Conservation (phyloP, 1,139 yeast genomes). For the Sugiyamaella neomexicana region DNA sequence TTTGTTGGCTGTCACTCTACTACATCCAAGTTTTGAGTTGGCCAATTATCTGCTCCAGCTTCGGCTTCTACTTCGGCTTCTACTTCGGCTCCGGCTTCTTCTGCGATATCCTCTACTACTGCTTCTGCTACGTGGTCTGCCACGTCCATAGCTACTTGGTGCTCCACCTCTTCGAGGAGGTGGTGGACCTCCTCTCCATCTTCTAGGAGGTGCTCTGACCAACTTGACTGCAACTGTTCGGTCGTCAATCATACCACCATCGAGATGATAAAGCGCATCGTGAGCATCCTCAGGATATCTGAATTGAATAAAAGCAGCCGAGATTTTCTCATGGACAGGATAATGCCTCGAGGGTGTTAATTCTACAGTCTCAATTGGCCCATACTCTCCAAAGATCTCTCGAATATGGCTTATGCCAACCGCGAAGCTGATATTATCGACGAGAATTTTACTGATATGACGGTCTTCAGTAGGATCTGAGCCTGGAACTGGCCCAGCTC, state of each 20-base stretch:
- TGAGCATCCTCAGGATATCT: conserved; percentile 30
- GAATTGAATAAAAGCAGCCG: conserved; percentile 28
- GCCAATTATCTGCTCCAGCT: conserved; percentile 6
- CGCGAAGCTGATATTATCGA: conserved; percentile 28
- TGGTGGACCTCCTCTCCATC: conserved; percentile 12
- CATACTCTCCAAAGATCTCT: conserved; percentile 35
- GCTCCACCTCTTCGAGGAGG: conserved; percentile 16
- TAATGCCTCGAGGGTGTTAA: conserved; percentile 19
- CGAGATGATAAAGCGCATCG: conserved; percentile 30
- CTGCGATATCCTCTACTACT: neutral
- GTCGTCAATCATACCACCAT: conserved; percentile 34
- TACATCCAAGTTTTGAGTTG: too few species aligned
- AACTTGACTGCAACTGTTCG: conserved; percentile 25
- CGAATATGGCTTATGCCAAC: conserved; percentile 29
- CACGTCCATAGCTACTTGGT: conserved; percentile 4
- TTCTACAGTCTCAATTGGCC: conserved; percentile 29
- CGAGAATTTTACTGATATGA: conserved; percentile 23
- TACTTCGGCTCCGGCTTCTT: conserved; percentile 2
- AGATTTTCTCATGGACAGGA: conserved; percentile 11
- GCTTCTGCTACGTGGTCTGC: conserved; percentile 10
- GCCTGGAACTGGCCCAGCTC: neutral
- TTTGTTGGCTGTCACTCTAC: too few species aligned
- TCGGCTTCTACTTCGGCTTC: conserved; percentile 3
- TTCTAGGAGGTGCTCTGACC: conserved; percentile 18
- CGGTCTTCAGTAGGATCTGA: conserved; percentile 9